Conservation (phyloP, 805 yeast species). For the Barnettozyma populi region DNA sequence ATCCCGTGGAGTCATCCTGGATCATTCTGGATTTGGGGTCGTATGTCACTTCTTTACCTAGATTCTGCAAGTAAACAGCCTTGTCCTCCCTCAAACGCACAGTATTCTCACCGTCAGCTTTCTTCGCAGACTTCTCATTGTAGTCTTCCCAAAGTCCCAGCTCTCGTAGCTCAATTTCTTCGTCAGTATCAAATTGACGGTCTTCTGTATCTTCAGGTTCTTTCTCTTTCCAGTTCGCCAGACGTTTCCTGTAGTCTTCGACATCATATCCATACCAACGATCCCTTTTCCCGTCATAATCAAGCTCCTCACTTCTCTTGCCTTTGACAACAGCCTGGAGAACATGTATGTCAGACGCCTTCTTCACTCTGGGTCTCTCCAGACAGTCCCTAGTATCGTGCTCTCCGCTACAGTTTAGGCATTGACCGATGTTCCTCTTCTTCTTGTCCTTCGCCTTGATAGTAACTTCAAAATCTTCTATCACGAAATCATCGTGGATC, state of each 20-base stretch:
- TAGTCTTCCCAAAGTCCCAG: constrained; percentile 29
- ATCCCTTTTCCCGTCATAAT: constrained; percentile 27
- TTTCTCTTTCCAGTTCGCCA: constrained; percentile 41
- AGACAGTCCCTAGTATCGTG: constrained; percentile 52
- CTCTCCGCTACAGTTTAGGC: constrained; percentile 55
- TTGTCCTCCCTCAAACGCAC: constrained; percentile 69
- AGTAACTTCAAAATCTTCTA: constrained; percentile 1
- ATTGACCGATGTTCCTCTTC: constrained; percentile 30
- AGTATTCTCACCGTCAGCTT: constrained; percentile 35
- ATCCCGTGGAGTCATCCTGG: constrained; percentile 29
- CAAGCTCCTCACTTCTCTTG: constrained; percentile 22
- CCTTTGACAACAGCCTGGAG: constrained; percentile 11
- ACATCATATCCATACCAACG: constrained; percentile 64
- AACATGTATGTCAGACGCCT: constrained; percentile 12
- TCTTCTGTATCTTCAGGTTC: constrained; percentile 15
- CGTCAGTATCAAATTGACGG: constrained; percentile 33
- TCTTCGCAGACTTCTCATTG: constrained; percentile 17
- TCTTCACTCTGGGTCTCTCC: constrained; percentile 45
- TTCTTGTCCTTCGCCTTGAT: constrained; percentile 6
- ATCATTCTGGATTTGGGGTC: constrained; percentile 49
- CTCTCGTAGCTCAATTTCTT: constrained; percentile 37
- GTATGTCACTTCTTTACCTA: constrained; percentile 38
- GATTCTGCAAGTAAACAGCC: constrained; percentile 59
- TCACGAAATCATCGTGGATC: constrained; percentile 41
- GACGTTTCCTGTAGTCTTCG: constrained; percentile 50